phyloP scores from a whole-genome alignment of 768 basidiomycete genomes.

The Kwoniella sp. region DNA sequence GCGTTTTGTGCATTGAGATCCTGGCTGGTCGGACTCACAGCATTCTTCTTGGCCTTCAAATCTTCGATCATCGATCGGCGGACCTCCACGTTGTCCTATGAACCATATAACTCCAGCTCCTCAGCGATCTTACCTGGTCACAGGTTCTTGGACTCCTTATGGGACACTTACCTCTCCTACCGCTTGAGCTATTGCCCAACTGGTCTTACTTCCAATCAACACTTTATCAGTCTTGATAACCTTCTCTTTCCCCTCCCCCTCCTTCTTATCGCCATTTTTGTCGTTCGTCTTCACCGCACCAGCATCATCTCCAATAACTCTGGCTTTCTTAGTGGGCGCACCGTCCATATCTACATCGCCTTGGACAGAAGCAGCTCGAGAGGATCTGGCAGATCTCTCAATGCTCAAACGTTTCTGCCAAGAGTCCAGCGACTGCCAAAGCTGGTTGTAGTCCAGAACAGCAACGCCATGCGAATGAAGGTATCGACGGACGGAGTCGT shows the following conservation, averaged over 20 bases:
- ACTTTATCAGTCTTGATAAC: slow-evolving; percentile 60
- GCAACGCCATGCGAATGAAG: slow-evolving; percentile 65
- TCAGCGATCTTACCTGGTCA: too few relatives aligned
- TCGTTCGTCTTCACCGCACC: slow-evolving; percentile 13
- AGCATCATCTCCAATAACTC: neutral
- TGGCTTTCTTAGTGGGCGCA: slow-evolving; percentile 4
- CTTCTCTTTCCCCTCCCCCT: slow-evolving; percentile 17
- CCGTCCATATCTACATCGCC: slow-evolving; percentile 18
- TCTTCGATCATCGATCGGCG: slow-evolving; percentile 74
- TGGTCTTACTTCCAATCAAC: slow-evolving; percentile 74
- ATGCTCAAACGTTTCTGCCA: slow-evolving; percentile 46
- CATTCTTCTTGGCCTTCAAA: slow-evolving; percentile 57
- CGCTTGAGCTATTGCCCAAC: slow-evolving; percentile 77
- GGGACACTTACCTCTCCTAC: slow-evolving; percentile 65
- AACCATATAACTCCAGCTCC: too few relatives aligned
- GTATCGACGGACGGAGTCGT: slow-evolving; percentile 60
- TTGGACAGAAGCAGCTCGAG: neutral
- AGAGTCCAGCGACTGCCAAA: slow-evolving; percentile 65
- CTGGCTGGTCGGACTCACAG: slow-evolving; percentile 43
- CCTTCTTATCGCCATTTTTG: slow-evolving; percentile 34
- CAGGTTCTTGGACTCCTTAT: too few relatives aligned
- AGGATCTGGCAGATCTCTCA: slow-evolving; percentile 8
- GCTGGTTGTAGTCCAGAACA: slow-evolving; percentile 69
- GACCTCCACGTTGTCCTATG: slow-evolving; percentile 64
- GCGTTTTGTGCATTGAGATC: too few relatives aligned